phyloP scores from a whole-genome alignment of 306 rosid genomes.

The Begonia peltatifolia region DNA sequence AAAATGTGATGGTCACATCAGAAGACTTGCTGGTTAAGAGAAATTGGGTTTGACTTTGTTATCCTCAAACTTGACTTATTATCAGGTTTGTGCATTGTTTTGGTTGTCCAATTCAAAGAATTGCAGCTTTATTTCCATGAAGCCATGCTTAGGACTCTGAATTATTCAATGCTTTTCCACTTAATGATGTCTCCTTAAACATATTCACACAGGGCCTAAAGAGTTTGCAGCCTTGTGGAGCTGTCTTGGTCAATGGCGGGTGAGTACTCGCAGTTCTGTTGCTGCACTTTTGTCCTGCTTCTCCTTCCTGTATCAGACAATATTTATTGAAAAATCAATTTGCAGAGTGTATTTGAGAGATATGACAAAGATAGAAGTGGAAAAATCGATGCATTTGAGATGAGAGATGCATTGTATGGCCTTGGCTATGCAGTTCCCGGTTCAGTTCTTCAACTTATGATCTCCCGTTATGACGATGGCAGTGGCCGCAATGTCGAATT shows the following conservation, averaged over 20 bases:
- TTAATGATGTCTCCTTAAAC: conserved; percentile 9
- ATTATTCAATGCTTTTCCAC: neutral
- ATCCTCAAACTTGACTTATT: neutral
- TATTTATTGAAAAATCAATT: neutral
- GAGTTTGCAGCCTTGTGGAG: conserved; percentile 69
- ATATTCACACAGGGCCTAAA: conserved; percentile 39
- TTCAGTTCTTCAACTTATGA: conserved; percentile 58
- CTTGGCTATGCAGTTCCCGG: conserved; percentile 61
- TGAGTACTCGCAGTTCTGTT: conserved; percentile 19
- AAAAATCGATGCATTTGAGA: conserved; percentile 61
- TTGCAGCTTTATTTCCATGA: too few species aligned
- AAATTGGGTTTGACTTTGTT: too few species aligned
- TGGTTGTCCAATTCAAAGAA: too few species aligned
- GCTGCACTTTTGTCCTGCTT: too few species aligned
- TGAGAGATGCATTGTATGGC: conserved; percentile 84
- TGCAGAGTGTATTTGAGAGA: conserved; percentile 67
- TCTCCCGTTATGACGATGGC: conserved; percentile 57
- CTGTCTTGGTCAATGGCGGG: conserved; percentile 85
- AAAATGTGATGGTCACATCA: too few species aligned
- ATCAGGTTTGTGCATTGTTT: too few species aligned
- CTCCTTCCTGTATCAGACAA: too few species aligned
- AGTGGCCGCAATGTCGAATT: conserved; percentile 46
- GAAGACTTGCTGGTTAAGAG: too few species aligned
- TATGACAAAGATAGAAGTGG: conserved; percentile 84
- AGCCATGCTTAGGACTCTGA: too few species aligned